Evolutionary conservation across 2,329 filamentous ascomycete genomes (phyloP), one percentile per base, ranked within the genome.

Genomic region (Knoxdaviesia proteae): DNA sequence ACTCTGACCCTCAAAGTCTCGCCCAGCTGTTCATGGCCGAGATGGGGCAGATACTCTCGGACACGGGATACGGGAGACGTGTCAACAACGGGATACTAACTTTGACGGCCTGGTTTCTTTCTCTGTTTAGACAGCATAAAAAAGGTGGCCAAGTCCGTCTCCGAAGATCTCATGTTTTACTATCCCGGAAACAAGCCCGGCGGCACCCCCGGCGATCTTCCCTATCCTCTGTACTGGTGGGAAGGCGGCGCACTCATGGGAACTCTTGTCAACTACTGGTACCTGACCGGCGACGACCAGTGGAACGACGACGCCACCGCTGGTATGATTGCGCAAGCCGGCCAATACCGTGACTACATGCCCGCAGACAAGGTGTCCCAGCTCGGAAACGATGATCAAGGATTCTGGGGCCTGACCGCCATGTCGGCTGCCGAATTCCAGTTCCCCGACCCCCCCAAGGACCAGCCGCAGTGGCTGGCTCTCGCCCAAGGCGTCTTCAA

Each of bases 401-500:
- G 74, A 5, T 83, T 83, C 52, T 84, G 80, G 80, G 78, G 65
- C 1, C 64, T 84, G 44, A 68, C 78, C 4, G 74, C 74, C 47
- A 78, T 84, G 72, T 66, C 70, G 5, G 80, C 80, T 0, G 72
- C 79, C 45, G 80, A 84, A 56, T 68, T 72, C 53, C 73, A 73
- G 36, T 83, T 80, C 47, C 71, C 71, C 5, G 60, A 78, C 38
- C 74, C 77, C 3, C 62, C 68, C 0, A 48, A 53, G 0, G 61
- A 67, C 46, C 51, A 74, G 50, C 77, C 77, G 3, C 64, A 73
- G 50, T 84, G 79, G 74, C 64, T 84, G 7, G 73, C 76, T 5
- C 68, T 90, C 8, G 81, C 78, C 2, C 76, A 86, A 54, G 80
- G 78, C 41, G 80, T 84, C 32, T 92, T 90, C 63, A 84, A 92